Base-by-base conservation (phyloP, 441 rosid species). In the Aleurites moluccanus region DNA sequence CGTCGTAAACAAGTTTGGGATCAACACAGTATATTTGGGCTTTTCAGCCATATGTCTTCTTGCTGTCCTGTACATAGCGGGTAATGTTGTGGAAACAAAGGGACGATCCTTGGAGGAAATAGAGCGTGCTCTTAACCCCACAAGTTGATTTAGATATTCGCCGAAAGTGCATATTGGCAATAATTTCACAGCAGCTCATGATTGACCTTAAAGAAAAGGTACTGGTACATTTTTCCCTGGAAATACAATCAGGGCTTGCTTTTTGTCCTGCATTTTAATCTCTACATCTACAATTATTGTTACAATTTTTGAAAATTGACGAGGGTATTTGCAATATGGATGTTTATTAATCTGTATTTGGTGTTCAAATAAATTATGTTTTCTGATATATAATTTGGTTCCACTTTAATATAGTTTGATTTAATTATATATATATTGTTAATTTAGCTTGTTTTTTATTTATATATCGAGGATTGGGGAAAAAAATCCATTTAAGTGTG, bases 71-170 rank as follows among this genome's bases (percentile, higher is more conserved):
- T 93, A 93, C 88, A 85, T 96, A 82, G 84, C 88, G 11, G 85
- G 88, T 63, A 91, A 92, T 45, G 93, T 96, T 0, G 96, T 96
- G 14, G 99, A 96, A 81, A 96, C 99, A 1, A 96, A 96, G 87
- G 99, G 99, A 63, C 83, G 97, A 35, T 93, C 99, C 27, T 82
- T 96, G 73, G 99, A 93, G 85, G 97, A 96, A 79, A 92, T 93
- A 69, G 98, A 93, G 85, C 94, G 79, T 9, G 98, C 94, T 64
- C 94, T 96, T 47, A 89, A 77, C 65, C 81, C 90, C 0, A 74
- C 85, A 27, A 67, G 61, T 67, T 89, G 83, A 89, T 70, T 44
- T 18, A 10, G 64, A 42, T 10, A 6, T n/a, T 63, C 2, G 55
- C 38, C 2, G 60, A 63, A 68, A 56, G 52, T 71, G 69, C 71